Percentiles rank a stretch among this genome's conserved stretches.
Conservation (phyloP, 495 filamentous ascomycete species). For the Hypoxylon trugodes region DNA sequence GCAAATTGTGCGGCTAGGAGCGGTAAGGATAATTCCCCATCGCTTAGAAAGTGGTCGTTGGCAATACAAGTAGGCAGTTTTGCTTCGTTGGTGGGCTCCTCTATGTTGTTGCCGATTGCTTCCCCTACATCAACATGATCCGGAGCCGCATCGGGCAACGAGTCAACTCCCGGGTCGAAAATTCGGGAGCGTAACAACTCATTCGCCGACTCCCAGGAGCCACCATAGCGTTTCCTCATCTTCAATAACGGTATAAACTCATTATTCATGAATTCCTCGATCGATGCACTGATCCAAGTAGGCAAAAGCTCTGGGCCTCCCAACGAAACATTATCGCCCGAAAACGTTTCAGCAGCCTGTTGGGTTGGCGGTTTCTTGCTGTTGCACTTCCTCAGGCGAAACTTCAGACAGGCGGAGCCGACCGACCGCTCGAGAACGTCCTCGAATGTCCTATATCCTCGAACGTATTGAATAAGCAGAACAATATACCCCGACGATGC, state of each 20-base stretch:
- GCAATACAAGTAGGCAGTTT: conserved; percentile 18
- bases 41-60: conserved; percentile 28
- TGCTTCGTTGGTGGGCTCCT: conserved; percentile 1
- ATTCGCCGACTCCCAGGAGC: conserved; percentile 79
- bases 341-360: conserved; percentile 63
- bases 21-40: conserved; percentile 63
- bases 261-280: conserved; percentile 74
- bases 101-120: no score
- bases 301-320: conserved; percentile 47
- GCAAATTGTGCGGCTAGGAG: conserved; percentile 82
- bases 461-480: conserved; percentile 73
- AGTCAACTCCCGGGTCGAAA: neutral
- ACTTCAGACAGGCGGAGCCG: conserved; percentile 14
- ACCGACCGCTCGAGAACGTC: conserved; percentile 20
- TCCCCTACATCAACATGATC: conserved; percentile 16
- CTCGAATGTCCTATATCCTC: conserved; percentile 65
- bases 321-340: neutral
- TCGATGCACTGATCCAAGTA: conserved; percentile 76
- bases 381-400: conserved; percentile 61
- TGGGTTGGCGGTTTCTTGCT: conserved; percentile 63
- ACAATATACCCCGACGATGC: conserved; percentile 73
- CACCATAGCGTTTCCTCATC: conserved; percentile 59
- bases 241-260: conserved; percentile 71
- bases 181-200: conserved; percentile 47
- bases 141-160: neutral